Percentiles rank a stretch among this genome's conserved stretches.
Conservation (phyloP, 108 stramenopile genomes). For the Nitzschia sp. region DNA sequence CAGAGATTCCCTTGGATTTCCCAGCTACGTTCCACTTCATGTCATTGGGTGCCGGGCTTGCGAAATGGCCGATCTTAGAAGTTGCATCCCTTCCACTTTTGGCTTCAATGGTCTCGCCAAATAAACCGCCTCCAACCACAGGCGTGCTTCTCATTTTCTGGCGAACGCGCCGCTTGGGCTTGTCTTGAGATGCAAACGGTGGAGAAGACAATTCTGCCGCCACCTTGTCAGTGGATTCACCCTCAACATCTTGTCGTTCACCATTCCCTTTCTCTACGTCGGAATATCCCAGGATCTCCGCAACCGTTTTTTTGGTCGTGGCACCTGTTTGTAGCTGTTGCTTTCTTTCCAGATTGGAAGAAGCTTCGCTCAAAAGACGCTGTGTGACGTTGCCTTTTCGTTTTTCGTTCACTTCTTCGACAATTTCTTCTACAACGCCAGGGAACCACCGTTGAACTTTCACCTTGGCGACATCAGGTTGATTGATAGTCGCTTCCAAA, state of each 20-base stretch:
- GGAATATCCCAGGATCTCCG: slow-evolving; percentile 43
- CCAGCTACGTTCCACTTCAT: slow-evolving; percentile 12
- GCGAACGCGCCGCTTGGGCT: slow-evolving; percentile 25
- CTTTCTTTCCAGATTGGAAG: slow-evolving; percentile 46
- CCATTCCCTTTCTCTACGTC: slow-evolving; percentile 15
- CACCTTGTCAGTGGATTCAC: background rate
- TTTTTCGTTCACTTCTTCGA: slow-evolving; percentile 56
- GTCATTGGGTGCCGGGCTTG: slow-evolving; percentile 9
- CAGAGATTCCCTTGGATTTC: slow-evolving; percentile 26
- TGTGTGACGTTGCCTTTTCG: slow-evolving; percentile 33
- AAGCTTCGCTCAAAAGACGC: slow-evolving; percentile 50
- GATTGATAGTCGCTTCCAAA: slow-evolving; percentile 45
- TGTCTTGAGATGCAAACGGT: background rate
- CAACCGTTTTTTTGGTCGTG: slow-evolving; percentile 60
- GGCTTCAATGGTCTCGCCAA: slow-evolving; percentile 67
- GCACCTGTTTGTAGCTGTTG: slow-evolving; percentile 46
- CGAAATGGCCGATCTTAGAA: slow-evolving; percentile 24
- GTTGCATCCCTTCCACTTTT: slow-evolving; percentile 20
- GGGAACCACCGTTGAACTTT: slow-evolving; percentile 79
- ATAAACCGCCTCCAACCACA: slow-evolving; percentile 96
- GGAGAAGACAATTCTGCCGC: too few relatives aligned
- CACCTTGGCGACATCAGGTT: slow-evolving; percentile 58
- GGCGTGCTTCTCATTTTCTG: slow-evolving; percentile 92
- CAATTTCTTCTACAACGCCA: slow-evolving; percentile 68
- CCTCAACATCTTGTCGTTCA: background rate